Conservation (phyloP, 495 filamentous ascomycete species). For the Penicilliopsis zonata region DNA sequence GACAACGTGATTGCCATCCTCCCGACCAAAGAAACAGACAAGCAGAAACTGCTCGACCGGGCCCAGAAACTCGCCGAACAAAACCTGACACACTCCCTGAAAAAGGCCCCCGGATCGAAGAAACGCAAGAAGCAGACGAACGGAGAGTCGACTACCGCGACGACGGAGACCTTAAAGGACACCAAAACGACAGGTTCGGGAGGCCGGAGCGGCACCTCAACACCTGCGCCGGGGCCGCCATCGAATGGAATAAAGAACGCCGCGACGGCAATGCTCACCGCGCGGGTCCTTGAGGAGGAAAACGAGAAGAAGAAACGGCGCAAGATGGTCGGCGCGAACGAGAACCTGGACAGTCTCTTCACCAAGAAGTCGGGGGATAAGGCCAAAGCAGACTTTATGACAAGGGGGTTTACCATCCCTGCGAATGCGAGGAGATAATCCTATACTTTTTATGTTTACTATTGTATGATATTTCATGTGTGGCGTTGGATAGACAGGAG, state of each 20-base stretch:
- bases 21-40: constrained; percentile 56
- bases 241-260: constrained; percentile 67
- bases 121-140: constrained; percentile 54
- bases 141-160: constrained; percentile 9
- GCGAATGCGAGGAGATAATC: constrained; percentile 18
- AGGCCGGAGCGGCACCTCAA: constrained; percentile 11
- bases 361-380: constrained; percentile 38
- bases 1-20: constrained; percentile 80
- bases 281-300: constrained; percentile 75
- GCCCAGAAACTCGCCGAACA: constrained; percentile 51
- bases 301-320: constrained; percentile 68
- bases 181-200: not conserved
- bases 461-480: not conserved
- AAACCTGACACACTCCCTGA: constrained; percentile 76
- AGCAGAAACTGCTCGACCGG: constrained; percentile 53
- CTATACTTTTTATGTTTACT: not conserved
- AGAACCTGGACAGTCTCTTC: constrained; percentile 61
- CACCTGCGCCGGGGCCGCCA: constrained; percentile 16
- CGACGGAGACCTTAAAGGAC: not conserved
- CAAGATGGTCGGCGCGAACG: constrained; percentile 53
- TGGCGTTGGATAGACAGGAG: constrained; percentile 5
- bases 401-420: constrained; percentile 58
- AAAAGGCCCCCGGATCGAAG: constrained; percentile 59
- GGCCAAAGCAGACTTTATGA: constrained; percentile 66
- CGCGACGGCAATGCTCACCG: constrained; percentile 71